phyloP scores from a whole-genome alignment of 176 grass and related monocot genomes.

The Oropetium thomaeum region DNA sequence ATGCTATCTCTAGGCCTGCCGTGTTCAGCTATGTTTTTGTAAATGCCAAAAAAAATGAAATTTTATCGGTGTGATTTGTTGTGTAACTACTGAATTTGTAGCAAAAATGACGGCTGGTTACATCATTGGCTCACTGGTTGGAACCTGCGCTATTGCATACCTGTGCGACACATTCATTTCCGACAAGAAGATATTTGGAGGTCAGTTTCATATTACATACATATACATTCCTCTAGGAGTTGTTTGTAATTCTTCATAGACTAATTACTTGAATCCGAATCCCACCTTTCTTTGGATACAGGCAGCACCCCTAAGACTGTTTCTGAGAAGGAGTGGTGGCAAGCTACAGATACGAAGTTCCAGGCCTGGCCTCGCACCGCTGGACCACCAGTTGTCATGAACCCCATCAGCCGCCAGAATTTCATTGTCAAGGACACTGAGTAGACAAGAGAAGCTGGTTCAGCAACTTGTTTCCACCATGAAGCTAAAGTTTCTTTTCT shows the following conservation, averaged over 20 bases:
- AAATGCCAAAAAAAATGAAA: not conserved
- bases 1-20: not conserved
- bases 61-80: not conserved
- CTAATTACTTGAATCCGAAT: not conserved
- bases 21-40: not conserved
- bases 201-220: conserved; percentile 25
- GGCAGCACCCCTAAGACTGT: conserved; percentile 50
- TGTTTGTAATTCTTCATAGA: not conserved
- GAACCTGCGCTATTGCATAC: conserved; percentile 40
- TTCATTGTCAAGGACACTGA: conserved; percentile 70
- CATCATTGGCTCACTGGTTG: conserved; percentile 23
- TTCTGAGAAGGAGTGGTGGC: conserved; percentile 77
- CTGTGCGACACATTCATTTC: conserved; percentile 45
- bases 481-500: conserved; percentile 21
- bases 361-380: conserved; percentile 93
- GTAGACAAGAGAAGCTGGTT: not conserved
- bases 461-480: not conserved
- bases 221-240: not conserved
- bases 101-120: conserved; percentile 39
- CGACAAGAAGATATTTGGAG: conserved; percentile 57
- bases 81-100: not conserved
- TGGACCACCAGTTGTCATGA: conserved; percentile 86
- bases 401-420: conserved; percentile 93
- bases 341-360: conserved; percentile 67
- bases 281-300: conserved; percentile 1